Percentiles rank a stretch among this genome's conserved stretches.
Evolutionary conservation across 192 early-diverging fungal genomes (phyloP).

Genomic region (Coemansia sp.): DNA sequence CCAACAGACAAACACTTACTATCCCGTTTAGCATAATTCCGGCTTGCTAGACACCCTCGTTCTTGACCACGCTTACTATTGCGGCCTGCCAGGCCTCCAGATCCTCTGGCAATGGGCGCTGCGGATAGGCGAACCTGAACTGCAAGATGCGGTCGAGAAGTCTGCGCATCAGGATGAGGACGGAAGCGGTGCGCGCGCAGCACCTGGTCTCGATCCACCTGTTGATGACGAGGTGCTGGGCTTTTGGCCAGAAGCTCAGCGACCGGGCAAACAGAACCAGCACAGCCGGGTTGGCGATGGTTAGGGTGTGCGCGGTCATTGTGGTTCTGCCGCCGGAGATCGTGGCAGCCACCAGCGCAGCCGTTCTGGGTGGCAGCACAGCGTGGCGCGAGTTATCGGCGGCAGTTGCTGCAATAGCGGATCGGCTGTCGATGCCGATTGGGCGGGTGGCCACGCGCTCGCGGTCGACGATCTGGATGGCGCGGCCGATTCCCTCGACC

Average conservation of each 20-base stretch:
- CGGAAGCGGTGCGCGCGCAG: constrained; percentile 13
- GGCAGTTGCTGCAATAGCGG: background rate
- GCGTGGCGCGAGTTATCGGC: background rate
- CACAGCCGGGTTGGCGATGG: constrained; percentile 1
- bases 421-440: constrained; percentile 4
- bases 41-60: background rate
- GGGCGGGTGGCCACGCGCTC: constrained; percentile 19
- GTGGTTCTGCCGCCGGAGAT: constrained; percentile 11
- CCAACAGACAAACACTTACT: background rate
- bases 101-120: constrained; percentile 4
- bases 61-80: constrained; percentile 5
- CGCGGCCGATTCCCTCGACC: constrained; percentile 14
- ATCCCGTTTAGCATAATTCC: too few species aligned
- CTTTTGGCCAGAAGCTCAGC: constrained; percentile 29
- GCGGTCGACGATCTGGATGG: constrained; percentile 16
- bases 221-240: constrained; percentile 16
- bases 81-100: constrained; percentile 19
- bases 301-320: constrained; percentile 18
- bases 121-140: constrained; percentile 17
- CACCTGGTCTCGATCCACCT: constrained; percentile 28
- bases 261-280: constrained; percentile 22
- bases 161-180: constrained; percentile 18
- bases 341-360: constrained; percentile 10
- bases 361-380: too few species aligned
- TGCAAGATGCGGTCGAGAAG: constrained; percentile 10